Evolutionary conservation across 257 asterid genomes (phyloP).

Genomic region (Rehmannia glutinosa): DNA sequence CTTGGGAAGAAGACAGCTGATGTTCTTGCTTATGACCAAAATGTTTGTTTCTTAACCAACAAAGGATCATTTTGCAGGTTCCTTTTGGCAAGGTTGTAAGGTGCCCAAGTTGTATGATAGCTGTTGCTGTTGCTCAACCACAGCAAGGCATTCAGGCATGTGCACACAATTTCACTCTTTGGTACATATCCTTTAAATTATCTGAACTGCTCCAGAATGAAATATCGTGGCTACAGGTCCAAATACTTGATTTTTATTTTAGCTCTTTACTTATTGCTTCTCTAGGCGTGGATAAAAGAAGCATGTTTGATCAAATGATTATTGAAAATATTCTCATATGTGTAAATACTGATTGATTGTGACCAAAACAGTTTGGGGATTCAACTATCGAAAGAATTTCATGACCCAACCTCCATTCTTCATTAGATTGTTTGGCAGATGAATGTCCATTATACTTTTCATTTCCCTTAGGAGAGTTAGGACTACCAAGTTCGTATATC

Average conservation of each 20-base stretch:
- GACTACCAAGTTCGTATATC: neutral
- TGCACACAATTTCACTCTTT: constrained; percentile 8
- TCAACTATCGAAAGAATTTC: neutral
- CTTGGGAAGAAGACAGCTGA: too few relatives aligned
- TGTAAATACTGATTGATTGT: neutral
- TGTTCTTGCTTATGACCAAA: constrained; percentile 5
- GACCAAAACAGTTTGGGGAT: neutral
- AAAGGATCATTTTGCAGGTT: constrained; percentile 43
- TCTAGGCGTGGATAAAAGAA: neutral
- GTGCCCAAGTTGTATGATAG: constrained; percentile 87
- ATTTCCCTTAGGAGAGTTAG: neutral
- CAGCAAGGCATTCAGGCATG: constrained; percentile 95
- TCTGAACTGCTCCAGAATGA: neutral
- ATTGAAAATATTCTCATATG: neutral
- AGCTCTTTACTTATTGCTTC: neutral
- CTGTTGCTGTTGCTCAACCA: constrained; percentile 88
- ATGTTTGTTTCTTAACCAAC: neutral
- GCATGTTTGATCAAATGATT: neutral
- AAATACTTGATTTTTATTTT: neutral
- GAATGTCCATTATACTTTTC: neutral
- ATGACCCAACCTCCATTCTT: too few relatives aligned
- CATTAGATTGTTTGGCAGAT: too few relatives aligned
- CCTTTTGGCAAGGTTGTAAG: constrained; percentile 90
- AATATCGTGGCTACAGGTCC: neutral
- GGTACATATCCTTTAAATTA: neutral